Evolutionary conservation across 2,329 filamentous ascomycete species (phyloP), one percentile per base, ranked within the genome.

Genomic region (Paracorniculantispora psalliotae): DNA sequence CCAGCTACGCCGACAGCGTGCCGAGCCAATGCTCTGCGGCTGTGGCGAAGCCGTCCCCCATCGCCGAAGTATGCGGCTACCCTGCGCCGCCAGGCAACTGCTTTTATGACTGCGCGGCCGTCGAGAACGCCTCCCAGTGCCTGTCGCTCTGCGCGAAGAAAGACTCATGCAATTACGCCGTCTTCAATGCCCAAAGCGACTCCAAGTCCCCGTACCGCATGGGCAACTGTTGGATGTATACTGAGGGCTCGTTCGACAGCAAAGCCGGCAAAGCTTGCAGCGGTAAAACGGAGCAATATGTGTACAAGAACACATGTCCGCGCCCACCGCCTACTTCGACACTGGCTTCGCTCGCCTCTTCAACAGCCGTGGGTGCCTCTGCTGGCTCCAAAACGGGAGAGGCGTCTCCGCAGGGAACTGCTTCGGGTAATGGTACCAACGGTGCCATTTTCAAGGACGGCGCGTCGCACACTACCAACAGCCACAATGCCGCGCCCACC

Each of bases 141-240:
- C 54, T 69, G 59, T 65, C 62, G 44, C 28, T 46, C 23, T 70
- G 68, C 60, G 64, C 62, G 49, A 56, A 67, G 63, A 58, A 63
- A 28, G 67, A 68, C 48, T 54, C 59, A 13, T 70, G 68, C 65
- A 64, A 51, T 60, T 69, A 65, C 58, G 68, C 53, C 47, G 63
- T 69, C 62, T 70, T 68, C 61, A 67, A 67, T 37, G 55, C 67
- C 49, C 17, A 50, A 0, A 63, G 66, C 61, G 1, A 19, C 8
- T 43, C 21, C 46, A 52, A 64, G 51, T 64, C 65, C 55, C 67
- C 61, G 17, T 68, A 69, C 57, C 46, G 49, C 28, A 15, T 57
- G 2, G 69, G 69, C 39, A 66, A 3, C 56, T 71, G 69, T 65
- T 70, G 69, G 69, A 60, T 71, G 28, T 71, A 69, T 61, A 57